Conservation (phyloP, 2,329 filamentous ascomycete species). For the Teratosphaeria gauchensis region DNA sequence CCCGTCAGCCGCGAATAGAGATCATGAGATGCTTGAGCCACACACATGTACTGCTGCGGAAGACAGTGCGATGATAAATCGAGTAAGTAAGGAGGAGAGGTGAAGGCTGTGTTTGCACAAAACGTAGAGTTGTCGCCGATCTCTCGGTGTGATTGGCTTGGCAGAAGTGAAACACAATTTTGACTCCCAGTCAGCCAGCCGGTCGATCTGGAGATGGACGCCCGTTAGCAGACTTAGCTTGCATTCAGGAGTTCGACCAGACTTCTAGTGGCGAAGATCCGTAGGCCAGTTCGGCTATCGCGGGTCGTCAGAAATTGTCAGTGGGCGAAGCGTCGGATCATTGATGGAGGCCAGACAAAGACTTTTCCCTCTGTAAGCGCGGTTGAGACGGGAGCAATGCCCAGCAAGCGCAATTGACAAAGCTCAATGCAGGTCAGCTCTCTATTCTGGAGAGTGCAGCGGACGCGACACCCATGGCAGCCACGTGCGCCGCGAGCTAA, state of each 20-base stretch:
- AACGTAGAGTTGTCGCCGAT: background rate
- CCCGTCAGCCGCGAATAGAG: background rate
- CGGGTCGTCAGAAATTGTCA: background rate
- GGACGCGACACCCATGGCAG: background rate
- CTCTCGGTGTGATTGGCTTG: background rate
- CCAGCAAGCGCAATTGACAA: background rate
- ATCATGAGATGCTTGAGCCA: background rate
- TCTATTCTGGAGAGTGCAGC: background rate
- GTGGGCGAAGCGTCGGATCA: background rate
- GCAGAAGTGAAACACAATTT: background rate
- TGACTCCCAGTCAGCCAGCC: background rate
- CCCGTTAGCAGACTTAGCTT: background rate
- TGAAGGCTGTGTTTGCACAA: background rate
- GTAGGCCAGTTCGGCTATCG: background rate
- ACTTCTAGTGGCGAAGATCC: background rate
- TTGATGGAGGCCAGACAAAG: background rate
- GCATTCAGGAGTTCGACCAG: background rate
- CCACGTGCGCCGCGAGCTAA: background rate
- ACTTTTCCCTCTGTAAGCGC: background rate
- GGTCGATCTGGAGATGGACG: background rate
- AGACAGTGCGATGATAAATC: background rate
- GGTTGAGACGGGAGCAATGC: background rate
- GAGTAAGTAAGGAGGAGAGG: background rate
- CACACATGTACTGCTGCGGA: background rate
- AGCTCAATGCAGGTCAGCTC: background rate